Conservation (phyloP, 2,329 filamentous ascomycete species). For the Botrytis sinoallii region DNA sequence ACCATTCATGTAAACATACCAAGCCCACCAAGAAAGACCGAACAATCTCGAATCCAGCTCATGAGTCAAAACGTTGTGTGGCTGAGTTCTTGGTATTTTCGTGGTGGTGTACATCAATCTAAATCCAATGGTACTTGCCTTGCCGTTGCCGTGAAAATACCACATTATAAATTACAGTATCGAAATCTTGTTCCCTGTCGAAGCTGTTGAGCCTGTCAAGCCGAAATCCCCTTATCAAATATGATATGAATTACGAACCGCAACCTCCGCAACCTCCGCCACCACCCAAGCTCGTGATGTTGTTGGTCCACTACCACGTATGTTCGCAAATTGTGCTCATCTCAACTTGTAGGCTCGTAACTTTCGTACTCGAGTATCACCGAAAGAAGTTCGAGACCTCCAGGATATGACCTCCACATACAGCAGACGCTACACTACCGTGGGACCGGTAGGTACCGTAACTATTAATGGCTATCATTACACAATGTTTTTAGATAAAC, state of each 20-base stretch:
- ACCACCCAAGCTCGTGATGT: not conserved
- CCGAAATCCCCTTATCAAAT: not conserved
- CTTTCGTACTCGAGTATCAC: constrained; percentile 5
- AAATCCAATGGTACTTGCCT: not conserved
- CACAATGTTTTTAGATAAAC: not conserved
- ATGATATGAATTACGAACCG: not conserved
- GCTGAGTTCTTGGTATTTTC: constrained; percentile 10
- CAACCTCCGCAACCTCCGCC: constrained; percentile 9
- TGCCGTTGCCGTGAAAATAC: constrained; percentile 1
- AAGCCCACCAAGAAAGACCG: not conserved
- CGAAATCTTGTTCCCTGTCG: not conserved
- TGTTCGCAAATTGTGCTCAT: not conserved
- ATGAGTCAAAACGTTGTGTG: not conserved
- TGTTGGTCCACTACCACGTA: constrained; percentile 3
- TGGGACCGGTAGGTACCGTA: not conserved
- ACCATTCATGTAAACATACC: not conserved
- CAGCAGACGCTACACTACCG: not conserved
- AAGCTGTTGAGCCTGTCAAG: not conserved
- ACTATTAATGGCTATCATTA: not conserved
- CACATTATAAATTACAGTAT: not conserved
- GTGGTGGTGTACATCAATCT: not conserved
- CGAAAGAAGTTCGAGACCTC: not conserved
- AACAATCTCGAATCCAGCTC: not conserved
- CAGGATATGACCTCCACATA: not conserved
- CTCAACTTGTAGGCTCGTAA: not conserved